Percentiles rank a stretch among this genome's conserved stretches.
Conservation (phyloP, 495 filamentous ascomycete species). For the Pyrenopolyporus hunteri region DNA sequence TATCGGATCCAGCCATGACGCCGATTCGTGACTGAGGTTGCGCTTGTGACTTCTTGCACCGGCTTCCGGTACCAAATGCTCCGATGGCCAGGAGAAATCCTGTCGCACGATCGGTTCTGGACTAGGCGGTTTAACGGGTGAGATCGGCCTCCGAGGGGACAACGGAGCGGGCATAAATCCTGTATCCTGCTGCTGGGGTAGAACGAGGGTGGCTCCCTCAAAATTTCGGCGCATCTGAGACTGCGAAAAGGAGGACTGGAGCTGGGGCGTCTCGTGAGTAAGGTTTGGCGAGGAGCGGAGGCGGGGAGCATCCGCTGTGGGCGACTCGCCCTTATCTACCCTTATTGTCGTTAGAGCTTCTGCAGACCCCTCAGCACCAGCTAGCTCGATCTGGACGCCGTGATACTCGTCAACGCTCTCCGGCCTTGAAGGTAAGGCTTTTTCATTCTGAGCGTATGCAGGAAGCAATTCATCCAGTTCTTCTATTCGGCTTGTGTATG, state of each 20-base stretch:
- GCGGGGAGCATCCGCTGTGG: slow-evolving; percentile 23
- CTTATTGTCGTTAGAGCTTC: slow-evolving; percentile 54
- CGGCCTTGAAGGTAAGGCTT: slow-evolving; percentile 79
- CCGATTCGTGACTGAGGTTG: slow-evolving; percentile 73
- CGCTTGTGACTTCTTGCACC: slow-evolving; percentile 52
- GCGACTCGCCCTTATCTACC: slow-evolving; percentile 47
- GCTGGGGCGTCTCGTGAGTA: slow-evolving; percentile 29
- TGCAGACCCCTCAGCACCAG: slow-evolving; percentile 55
- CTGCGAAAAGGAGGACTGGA: slow-evolving; percentile 57
- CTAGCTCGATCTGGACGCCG: slow-evolving; percentile 56
- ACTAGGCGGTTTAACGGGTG: slow-evolving; percentile 49
- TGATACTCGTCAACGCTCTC: slow-evolving; percentile 67
- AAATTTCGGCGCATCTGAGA: slow-evolving; percentile 49
- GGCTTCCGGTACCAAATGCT: slow-evolving; percentile 36
- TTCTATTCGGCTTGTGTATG: slow-evolving; percentile 84
- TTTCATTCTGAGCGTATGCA: slow-evolving; percentile 62
- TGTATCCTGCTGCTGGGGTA: slow-evolving; percentile 53
- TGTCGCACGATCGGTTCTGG: slow-evolving; percentile 48
- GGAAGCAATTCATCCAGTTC: slow-evolving; percentile 78
- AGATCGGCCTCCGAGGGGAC: slow-evolving; percentile 61
- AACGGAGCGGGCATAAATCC: slow-evolving; percentile 70
- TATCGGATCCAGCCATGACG: slow-evolving; percentile 95
- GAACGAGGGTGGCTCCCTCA: slow-evolving; percentile 43
- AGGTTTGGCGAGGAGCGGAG: slow-evolving; percentile 36
- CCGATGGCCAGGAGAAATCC: slow-evolving; percentile 50